A percentile compares a stretch with the other conserved stretches of the same genome.
Conservation (phyloP, 257 asterid species). For the Orobanche coerulescens region DNA sequence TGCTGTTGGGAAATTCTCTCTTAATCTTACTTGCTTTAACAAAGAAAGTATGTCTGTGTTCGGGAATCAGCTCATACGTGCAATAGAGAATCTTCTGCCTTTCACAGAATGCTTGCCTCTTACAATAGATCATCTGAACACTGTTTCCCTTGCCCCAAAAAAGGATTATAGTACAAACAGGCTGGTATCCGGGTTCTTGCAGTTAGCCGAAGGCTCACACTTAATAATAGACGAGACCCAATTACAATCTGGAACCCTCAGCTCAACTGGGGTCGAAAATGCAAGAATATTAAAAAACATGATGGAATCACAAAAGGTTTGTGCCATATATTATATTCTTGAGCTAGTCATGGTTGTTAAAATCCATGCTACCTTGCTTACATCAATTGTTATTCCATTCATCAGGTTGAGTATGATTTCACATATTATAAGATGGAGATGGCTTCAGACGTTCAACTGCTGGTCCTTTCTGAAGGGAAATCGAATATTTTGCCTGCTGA, state of each 20-base stretch:
- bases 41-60: conserved; percentile 58
- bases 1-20: conserved; percentile 81
- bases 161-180: conserved; percentile 82
- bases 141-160: conserved; percentile 60
- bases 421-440: conserved; percentile 86
- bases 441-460: conserved; percentile 62
- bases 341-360: neutral
- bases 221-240: conserved; percentile 71
- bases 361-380: neutral
- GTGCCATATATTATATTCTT: neutral
- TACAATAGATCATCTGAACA: conserved; percentile 65
- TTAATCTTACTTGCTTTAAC: conserved; percentile 68
- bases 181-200: conserved; percentile 61
- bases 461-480: conserved; percentile 82
- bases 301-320: conserved; percentile 65
- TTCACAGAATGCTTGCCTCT: conserved; percentile 61
- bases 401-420: conserved; percentile 81
- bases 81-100: conserved; percentile 57
- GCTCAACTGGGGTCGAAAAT: conserved; percentile 63
- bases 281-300: conserved; percentile 44
- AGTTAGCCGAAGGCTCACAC: conserved; percentile 83
- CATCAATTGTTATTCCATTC: neutral
- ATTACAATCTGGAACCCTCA: conserved; percentile 58
- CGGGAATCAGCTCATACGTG: conserved; percentile 43
- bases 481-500: conserved; percentile 85